phyloP scores from a whole-genome alignment of 805 yeast species.

The Yarrowia alimentaria region DNA sequence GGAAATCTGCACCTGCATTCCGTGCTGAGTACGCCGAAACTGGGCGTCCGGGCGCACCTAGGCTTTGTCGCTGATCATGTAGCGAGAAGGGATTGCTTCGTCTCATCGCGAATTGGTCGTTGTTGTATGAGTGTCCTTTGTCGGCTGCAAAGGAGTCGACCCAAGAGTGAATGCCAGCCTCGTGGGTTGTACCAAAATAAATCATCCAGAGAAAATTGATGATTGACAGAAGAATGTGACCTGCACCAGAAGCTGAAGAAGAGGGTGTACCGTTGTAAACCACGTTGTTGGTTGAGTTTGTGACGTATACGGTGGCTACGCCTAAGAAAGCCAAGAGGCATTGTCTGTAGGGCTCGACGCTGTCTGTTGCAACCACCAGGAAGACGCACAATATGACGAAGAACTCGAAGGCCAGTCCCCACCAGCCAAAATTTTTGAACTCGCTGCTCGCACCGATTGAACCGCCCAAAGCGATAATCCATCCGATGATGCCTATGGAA shows the following conservation, averaged over 20 bases:
- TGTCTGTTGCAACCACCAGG: conserved; percentile 57
- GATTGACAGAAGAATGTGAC: conserved; percentile 78
- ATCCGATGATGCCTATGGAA: conserved; percentile 61
- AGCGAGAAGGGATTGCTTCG: conserved; percentile 22
- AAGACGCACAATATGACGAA: conserved; percentile 53
- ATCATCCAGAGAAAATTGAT: conserved; percentile 81
- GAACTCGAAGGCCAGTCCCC: conserved; percentile 86
- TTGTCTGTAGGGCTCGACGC: conserved; percentile 64
- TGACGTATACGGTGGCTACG: conserved; percentile 76
- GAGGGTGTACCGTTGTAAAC: conserved; percentile 67
- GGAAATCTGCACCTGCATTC: conserved; percentile 5
- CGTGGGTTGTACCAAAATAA: conserved; percentile 87
- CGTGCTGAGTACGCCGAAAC: conserved; percentile 41
- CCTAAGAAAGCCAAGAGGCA: conserved; percentile 55
- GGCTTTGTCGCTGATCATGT: conserved; percentile 20
- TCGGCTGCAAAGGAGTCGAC: conserved; percentile 73
- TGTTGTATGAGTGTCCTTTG: conserved; percentile 24
- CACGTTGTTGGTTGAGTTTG: conserved; percentile 77
- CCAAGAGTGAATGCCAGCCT: conserved; percentile 80
- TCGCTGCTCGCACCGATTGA: conserved; percentile 57
- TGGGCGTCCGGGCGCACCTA: conserved; percentile 23
- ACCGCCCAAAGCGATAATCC: conserved; percentile 89
- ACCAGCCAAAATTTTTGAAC: conserved; percentile 90
- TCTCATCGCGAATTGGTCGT: conserved; percentile 21
- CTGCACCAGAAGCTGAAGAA: conserved; percentile 87